phyloP scores from a whole-genome alignment of 1,139 yeast species.

The Saccharomyces hybrid region DNA sequence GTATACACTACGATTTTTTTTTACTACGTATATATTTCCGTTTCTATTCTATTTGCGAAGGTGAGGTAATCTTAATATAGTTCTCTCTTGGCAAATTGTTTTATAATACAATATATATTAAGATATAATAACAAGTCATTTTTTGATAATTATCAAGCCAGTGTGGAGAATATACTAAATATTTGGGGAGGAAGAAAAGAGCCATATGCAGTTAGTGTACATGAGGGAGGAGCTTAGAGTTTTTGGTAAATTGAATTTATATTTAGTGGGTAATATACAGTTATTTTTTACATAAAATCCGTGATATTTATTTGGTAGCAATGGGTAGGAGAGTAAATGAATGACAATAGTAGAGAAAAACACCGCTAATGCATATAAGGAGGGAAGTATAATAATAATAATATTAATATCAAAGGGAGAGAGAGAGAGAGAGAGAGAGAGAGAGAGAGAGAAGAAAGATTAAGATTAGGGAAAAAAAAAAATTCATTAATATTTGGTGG shows the following conservation, averaged over 20 bases:
- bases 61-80: neutral
- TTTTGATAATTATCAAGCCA: neutral
- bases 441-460: neutral
- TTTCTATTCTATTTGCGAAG: neutral
- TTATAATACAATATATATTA: neutral
- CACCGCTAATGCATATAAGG: neutral
- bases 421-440: no score
- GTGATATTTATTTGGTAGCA: neutral
- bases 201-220: no score
- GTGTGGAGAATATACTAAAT: neutral
- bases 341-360: neutral
- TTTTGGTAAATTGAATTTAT: neutral
- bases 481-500: constrained; percentile 4
- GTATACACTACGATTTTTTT: neutral
- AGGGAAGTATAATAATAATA: neutral
- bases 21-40: neutral
- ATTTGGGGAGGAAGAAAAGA: no score
- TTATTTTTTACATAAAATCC: neutral
- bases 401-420: neutral
- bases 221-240: no score
- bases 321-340: neutral
- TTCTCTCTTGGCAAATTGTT: neutral
- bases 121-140: neutral
- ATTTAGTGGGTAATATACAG: neutral
- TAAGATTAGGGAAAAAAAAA: neutral